Base-by-base conservation (phyloP, 2,329 filamentous ascomycete genomes). In the Diaporthe vaccinii region DNA sequence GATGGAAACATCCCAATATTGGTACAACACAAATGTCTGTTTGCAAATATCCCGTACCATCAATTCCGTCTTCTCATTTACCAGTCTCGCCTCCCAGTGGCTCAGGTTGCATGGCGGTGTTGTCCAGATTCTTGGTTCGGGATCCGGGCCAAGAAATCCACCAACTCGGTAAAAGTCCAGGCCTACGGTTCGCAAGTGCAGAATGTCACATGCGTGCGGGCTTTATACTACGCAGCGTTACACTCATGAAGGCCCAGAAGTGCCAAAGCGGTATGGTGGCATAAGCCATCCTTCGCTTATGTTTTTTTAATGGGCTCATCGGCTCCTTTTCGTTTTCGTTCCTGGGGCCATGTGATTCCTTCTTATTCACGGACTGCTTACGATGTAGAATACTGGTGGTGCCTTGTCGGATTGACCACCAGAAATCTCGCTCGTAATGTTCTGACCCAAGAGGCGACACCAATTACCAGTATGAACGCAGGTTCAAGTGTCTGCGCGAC, bases 261-360 rank as follows among this genome's bases (percentile, higher is more conserved):
- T 68, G 62, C 46, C 44, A 68, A 68, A 51, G 62, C 62, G 62
- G 62, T 53, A 68, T 68, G 62, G 62, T 25, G 62, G 62, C 59
- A 39, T 39, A 36, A 20, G 62, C 57, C 22, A 67, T 67, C 44
- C 62, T 36, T 67, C 62, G 61, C 61, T 34, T 46, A 34, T 65
- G 39, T 65, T 22, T 67, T 67, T 67, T 36, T 15, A 67, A 34
- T 67, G 62, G 62, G 12, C 41, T 28, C 44, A 15, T 15, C 28
- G 22, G 31, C 57, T 59, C 62, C 62, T 51, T 44, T 61, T 62
- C 59, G 59, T 62, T 28, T n/a, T 67, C 62, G 41, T 22, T 67
- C 31, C 44, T 17, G 62, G 28, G 12, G 12, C 41, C 44, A 67
- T 67, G 62, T 67, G 62, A 46, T 49, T 49, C 28, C 44, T n/a